Conservation (phyloP, 2,329 filamentous ascomycete genomes). For the Ophiocordyceps unilateralis region DNA sequence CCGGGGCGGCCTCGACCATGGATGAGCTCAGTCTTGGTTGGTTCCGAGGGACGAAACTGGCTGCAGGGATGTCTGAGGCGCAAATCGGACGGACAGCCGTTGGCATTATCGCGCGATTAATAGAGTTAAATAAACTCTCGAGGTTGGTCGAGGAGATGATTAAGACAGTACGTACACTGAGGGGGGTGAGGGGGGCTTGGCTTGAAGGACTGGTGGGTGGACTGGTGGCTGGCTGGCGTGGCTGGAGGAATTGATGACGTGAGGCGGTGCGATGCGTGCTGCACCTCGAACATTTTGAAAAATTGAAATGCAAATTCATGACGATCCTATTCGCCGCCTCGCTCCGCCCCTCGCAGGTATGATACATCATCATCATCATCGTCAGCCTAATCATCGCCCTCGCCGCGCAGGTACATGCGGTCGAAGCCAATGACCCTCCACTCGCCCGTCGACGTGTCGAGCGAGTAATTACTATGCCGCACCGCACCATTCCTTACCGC, state of each 20-base stretch:
- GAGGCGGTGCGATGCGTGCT: too few species aligned
- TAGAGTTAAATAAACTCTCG: background rate
- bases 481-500: conserved; percentile 30
- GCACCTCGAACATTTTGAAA: too few species aligned
- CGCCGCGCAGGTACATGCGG: conserved; percentile 6
- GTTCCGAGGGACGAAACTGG: background rate
- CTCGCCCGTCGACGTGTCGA: conserved; percentile 8
- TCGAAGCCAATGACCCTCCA: conserved; percentile 10
- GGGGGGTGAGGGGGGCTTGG: too few species aligned
- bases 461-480: conserved; percentile 34
- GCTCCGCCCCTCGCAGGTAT: too few species aligned
- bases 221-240: too few species aligned
- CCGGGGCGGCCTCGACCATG: background rate
- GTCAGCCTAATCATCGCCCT: background rate
- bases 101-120: background rate
- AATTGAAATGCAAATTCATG: too few species aligned
- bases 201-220: too few species aligned
- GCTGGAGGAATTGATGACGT: too few species aligned
- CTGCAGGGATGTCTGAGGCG: too few species aligned
- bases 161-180: too few species aligned
- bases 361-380: background rate
- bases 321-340: too few species aligned
- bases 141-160: background rate
- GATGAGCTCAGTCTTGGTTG: background rate
- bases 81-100: too few species aligned